Evolutionary conservation across 257 asterid species (phyloP).

Genomic region (Salvia splendens): DNA sequence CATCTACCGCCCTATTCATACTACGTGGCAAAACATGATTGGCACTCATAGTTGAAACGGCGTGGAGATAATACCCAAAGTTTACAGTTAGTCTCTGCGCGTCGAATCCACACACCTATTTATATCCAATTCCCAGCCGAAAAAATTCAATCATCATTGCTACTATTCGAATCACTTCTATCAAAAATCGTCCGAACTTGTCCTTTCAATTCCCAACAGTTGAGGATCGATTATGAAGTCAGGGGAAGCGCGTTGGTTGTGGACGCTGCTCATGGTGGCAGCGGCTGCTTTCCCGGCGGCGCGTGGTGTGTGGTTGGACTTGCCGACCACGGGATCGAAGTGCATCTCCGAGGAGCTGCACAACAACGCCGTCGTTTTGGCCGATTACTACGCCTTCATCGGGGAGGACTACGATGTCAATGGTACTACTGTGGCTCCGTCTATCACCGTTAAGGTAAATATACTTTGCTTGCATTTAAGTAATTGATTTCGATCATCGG

Average conservation of each 20-base stretch:
- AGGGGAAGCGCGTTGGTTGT: constrained; percentile 29
- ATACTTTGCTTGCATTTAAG: neutral
- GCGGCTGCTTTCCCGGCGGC: constrained; percentile 49
- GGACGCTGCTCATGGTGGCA: constrained; percentile 35
- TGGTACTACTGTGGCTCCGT: constrained; percentile 43
- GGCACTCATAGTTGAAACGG: constrained; percentile 26
- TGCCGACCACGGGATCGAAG: constrained; percentile 72
- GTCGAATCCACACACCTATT: constrained; percentile 15
- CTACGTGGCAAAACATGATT: constrained; percentile 18
- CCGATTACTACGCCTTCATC: constrained; percentile 64
- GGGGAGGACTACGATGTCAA: constrained; percentile 50
- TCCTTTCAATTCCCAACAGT: neutral
- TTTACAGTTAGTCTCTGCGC: constrained; percentile 22
- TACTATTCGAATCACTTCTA: neutral
- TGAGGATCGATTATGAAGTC: constrained; percentile 33
- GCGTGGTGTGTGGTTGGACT: constrained; percentile 68
- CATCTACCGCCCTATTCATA: constrained; percentile 3
- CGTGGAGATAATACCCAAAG: constrained; percentile 46
- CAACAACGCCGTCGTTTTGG: constrained; percentile 70
- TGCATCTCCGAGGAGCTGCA: constrained; percentile 79
- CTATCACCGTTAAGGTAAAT: constrained; percentile 68
- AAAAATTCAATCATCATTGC: neutral
- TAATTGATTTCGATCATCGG: neutral
- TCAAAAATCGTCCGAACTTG: neutral
- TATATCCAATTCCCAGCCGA: constrained; percentile 19